Evolutionary conservation across 805 yeast genomes (phyloP), one percentile per base, ranked within the genome.

Genomic region (Suhomyces sp.): DNA sequence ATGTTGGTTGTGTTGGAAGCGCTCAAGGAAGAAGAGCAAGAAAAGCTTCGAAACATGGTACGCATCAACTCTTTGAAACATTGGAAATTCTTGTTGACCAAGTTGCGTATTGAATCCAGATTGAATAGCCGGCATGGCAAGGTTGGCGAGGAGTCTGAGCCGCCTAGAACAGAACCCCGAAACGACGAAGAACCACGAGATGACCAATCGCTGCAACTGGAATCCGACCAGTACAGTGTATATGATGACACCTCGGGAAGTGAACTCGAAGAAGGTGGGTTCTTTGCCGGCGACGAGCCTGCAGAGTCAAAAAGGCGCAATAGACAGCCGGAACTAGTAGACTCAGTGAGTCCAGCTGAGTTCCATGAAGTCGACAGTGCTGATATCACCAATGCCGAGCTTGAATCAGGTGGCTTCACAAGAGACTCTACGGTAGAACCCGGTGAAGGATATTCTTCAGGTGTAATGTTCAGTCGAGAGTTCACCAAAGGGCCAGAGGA

Each of bases 81-180:
- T 33, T 84, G 87, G 88, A 80, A 74, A 54, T 70, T 74, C 47
- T 71, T 83, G 53, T 66, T 84, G 53, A 71, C 81, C 6, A 83
- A 78, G 50, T 65, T 84, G 36, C 66, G 80, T 48, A 81, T 84
- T 29, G 66, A 67, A 44, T 71, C 68, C 9, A 62, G 87, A 46
- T 71, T 84, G 57, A 73, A 80, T 52, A 58, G 54, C 36, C 70
- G 70, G 23, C 87, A 83, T 60, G 88, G 88, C 4, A 60, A 57
- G 23, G 58, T 80, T 3, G 67, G 57, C 7, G 66, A 60, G 3
- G 48, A 35, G 40, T 17, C 31, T n/a, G 33, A 40, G 26, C 12
- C 4, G 6, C 26, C 24, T n/a, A 22, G n/a, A 13, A 52, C 48
- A 13, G 50, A 51, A 9, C 33, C n/a, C 9, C 7, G 4, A 27